Percentiles rank a stretch among this genome's conserved stretches.
Evolutionary conservation across 305 asterid species (phyloP).

Genomic region (Nicotiana rustica): DNA sequence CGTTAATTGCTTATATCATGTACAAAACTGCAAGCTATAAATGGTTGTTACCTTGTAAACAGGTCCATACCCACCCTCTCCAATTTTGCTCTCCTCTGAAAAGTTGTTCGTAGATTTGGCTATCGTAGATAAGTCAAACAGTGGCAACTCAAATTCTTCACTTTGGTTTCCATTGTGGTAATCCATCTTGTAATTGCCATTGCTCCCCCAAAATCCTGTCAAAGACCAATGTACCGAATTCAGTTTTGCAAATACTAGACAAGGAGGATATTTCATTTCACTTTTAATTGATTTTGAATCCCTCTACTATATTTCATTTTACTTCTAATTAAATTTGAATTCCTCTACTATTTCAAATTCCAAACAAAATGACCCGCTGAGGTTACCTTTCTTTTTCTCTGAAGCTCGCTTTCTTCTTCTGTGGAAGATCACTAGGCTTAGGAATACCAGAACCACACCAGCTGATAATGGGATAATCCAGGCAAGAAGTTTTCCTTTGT

Average conservation of each 20-base stretch:
- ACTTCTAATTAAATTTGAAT: neutral
- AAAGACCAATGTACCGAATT: neutral
- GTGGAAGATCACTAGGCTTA: constrained; percentile 24
- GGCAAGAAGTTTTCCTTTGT: constrained; percentile 28
- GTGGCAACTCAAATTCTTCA: constrained; percentile 48
- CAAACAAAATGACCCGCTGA: neutral
- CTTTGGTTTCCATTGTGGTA: constrained; percentile 1
- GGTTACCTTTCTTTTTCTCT: constrained; percentile 30
- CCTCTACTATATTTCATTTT: neutral
- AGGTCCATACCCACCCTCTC: constrained; percentile 54
- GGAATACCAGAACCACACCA: constrained; percentile 26
- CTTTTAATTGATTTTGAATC: neutral
- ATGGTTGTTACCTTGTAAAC: constrained; percentile 43
- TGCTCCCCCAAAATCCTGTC: constrained; percentile 19
- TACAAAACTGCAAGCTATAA: neutral
- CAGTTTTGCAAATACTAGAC: neutral
- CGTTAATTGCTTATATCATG: neutral
- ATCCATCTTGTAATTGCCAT: constrained; percentile 24
- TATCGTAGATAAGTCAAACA: constrained; percentile 37
- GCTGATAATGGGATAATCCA: constrained; percentile 18
- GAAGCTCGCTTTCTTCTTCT: constrained; percentile 13
- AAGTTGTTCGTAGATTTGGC: constrained; percentile 49
- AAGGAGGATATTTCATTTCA: neutral
- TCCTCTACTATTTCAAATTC: neutral
- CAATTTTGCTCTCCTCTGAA: constrained; percentile 44